Conservation (phyloP, 2,329 filamentous ascomycete species). For the Cladophialophora yegresii region DNA sequence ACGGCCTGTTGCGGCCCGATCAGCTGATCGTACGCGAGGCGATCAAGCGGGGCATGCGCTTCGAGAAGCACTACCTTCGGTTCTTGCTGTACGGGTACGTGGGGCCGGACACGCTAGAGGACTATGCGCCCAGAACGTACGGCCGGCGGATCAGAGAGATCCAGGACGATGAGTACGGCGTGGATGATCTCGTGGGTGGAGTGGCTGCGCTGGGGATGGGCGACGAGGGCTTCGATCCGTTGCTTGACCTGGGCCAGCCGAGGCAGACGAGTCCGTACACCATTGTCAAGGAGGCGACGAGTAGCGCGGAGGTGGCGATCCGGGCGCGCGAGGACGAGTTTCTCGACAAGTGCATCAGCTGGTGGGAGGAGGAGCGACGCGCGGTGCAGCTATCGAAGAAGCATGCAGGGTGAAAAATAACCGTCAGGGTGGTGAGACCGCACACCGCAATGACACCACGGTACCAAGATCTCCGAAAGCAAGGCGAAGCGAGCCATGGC, state of each 20-base stretch:
- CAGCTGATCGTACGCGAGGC: constrained; percentile 38
- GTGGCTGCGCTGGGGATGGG: constrained; percentile 30
- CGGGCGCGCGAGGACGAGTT: constrained; percentile 20
- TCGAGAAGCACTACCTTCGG: constrained; percentile 30
- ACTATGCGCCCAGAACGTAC: constrained; percentile 54
- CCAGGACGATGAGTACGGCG: constrained; percentile 32
- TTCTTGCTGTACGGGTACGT: constrained; percentile 60
- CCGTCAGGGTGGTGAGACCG: not conserved
- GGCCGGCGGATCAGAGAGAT: constrained; percentile 26
- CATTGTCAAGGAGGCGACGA: constrained; percentile 24
- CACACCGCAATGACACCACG: not conserved
- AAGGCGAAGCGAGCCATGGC: no score
- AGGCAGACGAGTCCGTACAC: constrained; percentile 25
- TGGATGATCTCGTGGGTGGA: constrained; percentile 34
- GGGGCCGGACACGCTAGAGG: constrained; percentile 55
- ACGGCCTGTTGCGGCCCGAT: constrained; percentile 37
- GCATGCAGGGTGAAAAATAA: not conserved
- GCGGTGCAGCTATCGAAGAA: not conserved
- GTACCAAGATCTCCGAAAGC: no score
- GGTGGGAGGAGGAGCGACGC: constrained; percentile 26
- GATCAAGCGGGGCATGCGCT: constrained; percentile 32
- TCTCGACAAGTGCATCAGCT: constrained; percentile 19
- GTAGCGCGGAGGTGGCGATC: constrained; percentile 13
- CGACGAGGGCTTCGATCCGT: constrained; percentile 31
- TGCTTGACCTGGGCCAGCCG: constrained; percentile 32